Evolutionary conservation across 2,329 filamentous ascomycete genomes (phyloP), one percentile per base, ranked within the genome.

Genomic region (Colletotrichum truncatum): DNA sequence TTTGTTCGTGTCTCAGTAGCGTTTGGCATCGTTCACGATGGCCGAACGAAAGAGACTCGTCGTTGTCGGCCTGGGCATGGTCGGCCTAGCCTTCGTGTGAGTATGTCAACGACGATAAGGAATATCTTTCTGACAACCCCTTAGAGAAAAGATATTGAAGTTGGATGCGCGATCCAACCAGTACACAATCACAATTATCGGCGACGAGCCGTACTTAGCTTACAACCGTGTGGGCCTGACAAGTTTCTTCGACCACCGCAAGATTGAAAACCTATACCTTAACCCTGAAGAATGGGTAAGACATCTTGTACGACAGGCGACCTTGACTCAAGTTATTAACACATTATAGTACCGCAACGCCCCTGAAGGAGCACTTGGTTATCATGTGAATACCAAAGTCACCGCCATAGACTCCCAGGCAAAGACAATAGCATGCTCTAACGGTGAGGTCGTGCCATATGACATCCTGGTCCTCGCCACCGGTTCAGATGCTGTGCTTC

Each of bases 181-280:
- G 75, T 97, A 94, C 75, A 88, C 93, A 68, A 87, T 97, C 54
- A 85, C 93, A 2, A 93, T 97, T 10, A 91, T 98, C 67, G 94
- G 94, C 67, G 94, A 97, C 73, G 94, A 97, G 75, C 83, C 91
- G 18, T 91, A 97, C 80, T 82, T 97, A 57, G 94, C 94, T 18
- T 97, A 97, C 77, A 97, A 97, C 75, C 89, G 94, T 63, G 94
- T 97, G 28, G 94, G 94, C 4, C 83, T 97, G 53, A 97, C 93
- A 3, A 93, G 90, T 65, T 97, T 94, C 82, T 97, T 97, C 75
- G 89, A 93, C 70, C 93, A 97, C 78, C 87, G 93, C 55, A 87
- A 91, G 70, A 91, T 96, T 39, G 93, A 97, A 78, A 92, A 94
- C 69, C 77, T 97, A n/a, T 97, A 97, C 74, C 83, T 97, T 30